Evolutionary conservation across 2,329 filamentous ascomycete species (phyloP).

Genomic region (Colletotrichum noveboracense): DNA sequence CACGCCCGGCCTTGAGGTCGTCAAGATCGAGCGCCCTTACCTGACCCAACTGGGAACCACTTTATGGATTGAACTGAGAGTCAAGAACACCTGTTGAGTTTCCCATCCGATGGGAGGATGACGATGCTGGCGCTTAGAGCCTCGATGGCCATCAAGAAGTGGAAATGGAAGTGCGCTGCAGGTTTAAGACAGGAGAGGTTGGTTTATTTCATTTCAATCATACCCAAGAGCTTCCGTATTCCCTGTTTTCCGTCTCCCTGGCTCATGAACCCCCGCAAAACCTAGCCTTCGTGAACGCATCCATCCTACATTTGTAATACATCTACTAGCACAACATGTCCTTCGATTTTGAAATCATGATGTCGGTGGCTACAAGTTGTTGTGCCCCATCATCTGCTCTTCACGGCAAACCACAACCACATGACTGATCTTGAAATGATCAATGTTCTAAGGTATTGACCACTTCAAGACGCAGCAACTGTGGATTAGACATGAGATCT

Average conservation of each 20-base stretch:
- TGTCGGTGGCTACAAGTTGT: not conserved
- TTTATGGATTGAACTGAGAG: conserved; percentile 61
- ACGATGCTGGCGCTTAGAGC: not conserved
- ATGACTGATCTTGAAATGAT: not conserved
- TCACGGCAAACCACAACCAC: not conserved
- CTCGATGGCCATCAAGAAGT: not conserved
- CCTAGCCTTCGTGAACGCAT: not conserved
- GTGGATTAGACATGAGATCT: not conserved
- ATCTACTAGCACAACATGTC: not conserved
- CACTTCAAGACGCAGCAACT: not conserved
- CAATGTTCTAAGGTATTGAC: not conserved
- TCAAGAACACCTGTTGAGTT: conserved; percentile 25
- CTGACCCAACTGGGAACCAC: conserved; percentile 62
- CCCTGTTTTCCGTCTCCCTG: not conserved
- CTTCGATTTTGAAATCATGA: not conserved
- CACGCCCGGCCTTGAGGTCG: conserved; percentile 61
- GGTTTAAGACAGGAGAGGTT: conserved; percentile 10
- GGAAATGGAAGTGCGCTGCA: not conserved
- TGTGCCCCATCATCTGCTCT: not conserved
- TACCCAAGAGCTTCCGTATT: not conserved
- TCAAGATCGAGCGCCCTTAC: conserved; percentile 57
- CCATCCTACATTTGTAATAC: not conserved
- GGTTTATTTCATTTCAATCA: conserved; percentile 17
- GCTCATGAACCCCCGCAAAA: not conserved
- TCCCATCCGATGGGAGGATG: not conserved